phyloP scores from a whole-genome alignment of 1,139 yeast genomes.

The Suhomyces taliae region DNA sequence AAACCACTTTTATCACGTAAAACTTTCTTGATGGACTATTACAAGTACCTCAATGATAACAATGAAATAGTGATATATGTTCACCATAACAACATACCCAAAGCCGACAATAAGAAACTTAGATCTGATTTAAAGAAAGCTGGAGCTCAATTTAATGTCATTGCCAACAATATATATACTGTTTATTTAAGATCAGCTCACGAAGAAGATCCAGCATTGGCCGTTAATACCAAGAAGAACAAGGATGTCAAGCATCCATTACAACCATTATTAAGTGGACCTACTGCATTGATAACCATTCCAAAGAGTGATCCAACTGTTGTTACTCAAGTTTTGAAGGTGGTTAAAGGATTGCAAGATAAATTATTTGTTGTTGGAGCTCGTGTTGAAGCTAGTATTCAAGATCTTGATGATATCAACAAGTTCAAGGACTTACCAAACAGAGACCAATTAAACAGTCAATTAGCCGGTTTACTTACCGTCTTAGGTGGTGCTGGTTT shows the following conservation, averaged over 20 bases:
- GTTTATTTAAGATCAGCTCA: conserved; percentile 73
- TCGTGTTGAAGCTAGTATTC: conserved; percentile 61
- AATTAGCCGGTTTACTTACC: conserved; percentile 82
- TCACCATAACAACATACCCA: conserved; percentile 80
- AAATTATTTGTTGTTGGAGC: conserved; percentile 84
- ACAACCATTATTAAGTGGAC: conserved; percentile 70
- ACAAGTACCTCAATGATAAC: conserved; percentile 66
- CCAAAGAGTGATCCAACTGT: conserved; percentile 67
- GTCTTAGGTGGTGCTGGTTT: conserved; percentile 87
- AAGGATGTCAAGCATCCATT: conserved; percentile 59
- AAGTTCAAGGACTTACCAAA: conserved; percentile 73
- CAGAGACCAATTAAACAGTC: conserved; percentile 69
- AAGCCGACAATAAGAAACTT: conserved; percentile 62
- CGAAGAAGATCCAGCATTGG: conserved; percentile 74
- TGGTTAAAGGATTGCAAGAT: conserved; percentile 65
- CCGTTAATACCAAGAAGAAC: conserved; percentile 49
- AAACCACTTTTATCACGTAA: conserved; percentile 67
- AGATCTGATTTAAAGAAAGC: conserved; percentile 60
- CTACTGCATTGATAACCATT: conserved; percentile 78
- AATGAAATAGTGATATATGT: conserved; percentile 71
- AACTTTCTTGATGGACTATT: conserved; percentile 78
- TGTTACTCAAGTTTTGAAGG: conserved; percentile 61
- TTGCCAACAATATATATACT: conserved; percentile 67
- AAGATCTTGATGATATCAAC: conserved; percentile 54
- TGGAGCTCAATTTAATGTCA: conserved; percentile 67